phyloP scores from a whole-genome alignment of 1,139 yeast species.

The Protomyces pachydermus region DNA sequence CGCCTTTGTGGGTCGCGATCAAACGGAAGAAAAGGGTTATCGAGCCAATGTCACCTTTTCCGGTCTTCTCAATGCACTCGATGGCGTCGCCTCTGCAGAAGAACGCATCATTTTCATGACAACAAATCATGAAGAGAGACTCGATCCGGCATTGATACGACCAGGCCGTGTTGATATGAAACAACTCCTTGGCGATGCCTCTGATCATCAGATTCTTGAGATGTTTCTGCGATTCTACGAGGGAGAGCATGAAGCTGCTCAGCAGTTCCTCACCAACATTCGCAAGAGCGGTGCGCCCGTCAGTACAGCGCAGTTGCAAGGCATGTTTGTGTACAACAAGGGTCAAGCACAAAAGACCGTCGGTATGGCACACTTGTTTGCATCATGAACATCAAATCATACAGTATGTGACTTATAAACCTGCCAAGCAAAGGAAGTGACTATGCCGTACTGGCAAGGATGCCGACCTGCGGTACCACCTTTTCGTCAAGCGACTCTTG shows the following conservation, averaged over 20 bases:
- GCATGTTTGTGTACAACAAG: constrained; percentile 88
- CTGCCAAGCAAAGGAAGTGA: background rate
- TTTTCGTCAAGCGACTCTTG: background rate
- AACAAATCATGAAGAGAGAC: constrained; percentile 88
- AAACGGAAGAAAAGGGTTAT: constrained; percentile 51
- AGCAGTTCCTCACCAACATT: constrained; percentile 55
- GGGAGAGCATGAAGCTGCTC: constrained; percentile 55
- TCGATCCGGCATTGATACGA: constrained; percentile 70
- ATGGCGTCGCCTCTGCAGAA: constrained; percentile 98
- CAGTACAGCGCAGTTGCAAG: constrained; percentile 93
- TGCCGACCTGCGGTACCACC: background rate
- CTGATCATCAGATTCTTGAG: constrained; percentile 65
- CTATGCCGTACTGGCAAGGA: constrained; percentile 1
- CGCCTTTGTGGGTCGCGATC: constrained; percentile 80
- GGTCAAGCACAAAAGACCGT: constrained; percentile 75
- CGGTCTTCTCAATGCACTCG: constrained; percentile 86
- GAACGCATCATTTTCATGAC: constrained; percentile 97
- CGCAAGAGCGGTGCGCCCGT: constrained; percentile 53
- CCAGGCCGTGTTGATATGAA: constrained; percentile 92
- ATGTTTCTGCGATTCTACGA: constrained; percentile 86
- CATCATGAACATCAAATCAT: background rate
- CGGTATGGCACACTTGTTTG: constrained; percentile 44
- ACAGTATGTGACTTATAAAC: background rate
- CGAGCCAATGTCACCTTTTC: constrained; percentile 78
- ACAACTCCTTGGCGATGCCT: constrained; percentile 75